Conservation (phyloP, 306 rosid species). For the Vigna mungo region DNA sequence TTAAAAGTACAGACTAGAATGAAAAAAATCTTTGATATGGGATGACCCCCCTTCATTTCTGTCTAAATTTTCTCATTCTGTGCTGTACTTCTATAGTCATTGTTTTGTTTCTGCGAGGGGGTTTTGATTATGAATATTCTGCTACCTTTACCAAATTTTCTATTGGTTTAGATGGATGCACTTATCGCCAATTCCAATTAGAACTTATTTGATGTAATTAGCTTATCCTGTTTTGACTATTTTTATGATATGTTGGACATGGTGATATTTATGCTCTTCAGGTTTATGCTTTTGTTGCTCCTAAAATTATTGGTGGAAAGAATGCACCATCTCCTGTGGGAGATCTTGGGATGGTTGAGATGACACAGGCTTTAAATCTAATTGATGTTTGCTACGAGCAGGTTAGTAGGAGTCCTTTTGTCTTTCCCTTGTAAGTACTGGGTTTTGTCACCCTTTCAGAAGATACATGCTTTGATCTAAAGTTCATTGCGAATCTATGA, state of each 20-base stretch:
- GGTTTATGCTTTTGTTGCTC: constrained; percentile 96
- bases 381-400: constrained; percentile 84
- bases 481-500: constrained; percentile 13
- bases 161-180: constrained; percentile 27
- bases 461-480: not conserved
- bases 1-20: constrained; percentile 5
- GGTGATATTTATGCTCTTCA: constrained; percentile 40
- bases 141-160: constrained; percentile 9
- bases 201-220: constrained; percentile 15
- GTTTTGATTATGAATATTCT: not conserved
- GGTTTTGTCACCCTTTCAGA: not conserved
- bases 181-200: not conserved
- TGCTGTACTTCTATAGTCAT: not conserved
- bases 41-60: constrained; percentile 1
- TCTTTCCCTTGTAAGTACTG: constrained; percentile 26
- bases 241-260: constrained; percentile 26
- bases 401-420: constrained; percentile 53
- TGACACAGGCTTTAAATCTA: constrained; percentile 89
- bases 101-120: not conserved
- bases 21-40: constrained; percentile 25
- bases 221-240: constrained; percentile 35
- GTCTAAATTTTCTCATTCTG: not conserved
- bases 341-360: constrained; percentile 99
- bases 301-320: constrained; percentile 94
- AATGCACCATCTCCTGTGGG: constrained; percentile 94